Base-by-base conservation (phyloP, 108 stramenopile genomes). In the Phaeodactylum tricornutum region DNA sequence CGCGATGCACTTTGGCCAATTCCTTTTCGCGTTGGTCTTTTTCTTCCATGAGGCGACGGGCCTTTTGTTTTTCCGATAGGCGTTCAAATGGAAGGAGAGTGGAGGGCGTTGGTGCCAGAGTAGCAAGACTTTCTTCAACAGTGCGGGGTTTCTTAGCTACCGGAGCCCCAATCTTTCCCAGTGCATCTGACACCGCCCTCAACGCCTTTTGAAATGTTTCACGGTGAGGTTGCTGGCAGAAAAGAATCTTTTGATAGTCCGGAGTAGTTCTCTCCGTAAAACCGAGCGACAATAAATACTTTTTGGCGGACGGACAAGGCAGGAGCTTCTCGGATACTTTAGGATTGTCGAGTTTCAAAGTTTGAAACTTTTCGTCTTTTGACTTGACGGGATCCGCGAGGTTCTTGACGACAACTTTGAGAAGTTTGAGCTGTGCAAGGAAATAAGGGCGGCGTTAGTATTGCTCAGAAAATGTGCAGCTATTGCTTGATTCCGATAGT, bases 11-110 rank as follows among this genome's bases (percentile, higher is more conserved):
- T 39, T 69, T 68, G 21, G 72, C 83, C 34, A 53, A 44, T 32
- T 61, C 50, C 45, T 58, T 62, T 41, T 84, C 78, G 36, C 49
- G 25, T 15, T 29, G 41, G 8, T 57, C 34, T 38, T 80, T 79
- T 53, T 77, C 47, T 57, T 84, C 83, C 50, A 64, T 21, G 7
- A 77, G 28, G 24, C 58, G 17, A 16, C 75, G 66, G 26, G 83
- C 78, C 64, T 77, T 84, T 72, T 79, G 75, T 51, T 84, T 79
- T 59, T 77, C 78, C n/a, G n/a, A 14, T 12, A 34, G 33, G 12
- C 19, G 34, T 39, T 38, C 14, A 40, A 24, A 29, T 11, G n/a
- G 43, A 25, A 43, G 43, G 35, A 27, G 55, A n/a, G n/a, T n/a
- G n/a, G n/a, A n/a, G n/a, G n/a, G n/a, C n/a, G n/a, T n/a, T n/a